Conservation (phyloP, 1,284 basidiomycete species). For the Cryptococcus sp. region DNA sequence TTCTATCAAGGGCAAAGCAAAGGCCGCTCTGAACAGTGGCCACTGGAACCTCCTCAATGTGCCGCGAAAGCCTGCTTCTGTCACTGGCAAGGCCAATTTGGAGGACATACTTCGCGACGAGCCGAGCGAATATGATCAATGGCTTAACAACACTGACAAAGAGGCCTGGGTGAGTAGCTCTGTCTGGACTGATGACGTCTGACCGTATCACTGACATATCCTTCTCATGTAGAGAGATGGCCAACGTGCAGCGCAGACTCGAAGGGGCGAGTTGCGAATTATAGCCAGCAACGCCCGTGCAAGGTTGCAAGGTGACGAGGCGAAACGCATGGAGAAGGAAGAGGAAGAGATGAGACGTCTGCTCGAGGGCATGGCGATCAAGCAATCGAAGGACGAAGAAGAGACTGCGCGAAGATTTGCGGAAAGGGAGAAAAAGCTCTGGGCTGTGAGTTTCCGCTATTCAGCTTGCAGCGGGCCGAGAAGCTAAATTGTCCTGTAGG, state of each 20-base stretch:
- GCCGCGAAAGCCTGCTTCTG: constrained; percentile 5
- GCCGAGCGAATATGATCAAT: constrained; percentile 30
- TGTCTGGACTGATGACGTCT: too few species aligned
- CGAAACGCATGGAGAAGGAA: constrained; percentile 21
- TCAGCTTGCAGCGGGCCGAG: background rate
- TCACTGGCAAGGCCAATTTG: constrained; percentile 1
- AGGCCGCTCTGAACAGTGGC: background rate
- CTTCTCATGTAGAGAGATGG: constrained; percentile 22
- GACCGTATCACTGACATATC: background rate
- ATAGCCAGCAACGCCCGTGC: constrained; percentile 27
- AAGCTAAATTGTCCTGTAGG: constrained; percentile 15
- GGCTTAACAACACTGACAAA: constrained; percentile 38
- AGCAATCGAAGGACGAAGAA: constrained; percentile 35
- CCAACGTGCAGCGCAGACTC: constrained; percentile 21
- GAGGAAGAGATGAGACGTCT: constrained; percentile 37
- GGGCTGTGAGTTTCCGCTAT: constrained; percentile 36
- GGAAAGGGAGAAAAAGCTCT: constrained; percentile 40
- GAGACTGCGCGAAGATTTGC: constrained; percentile 31
- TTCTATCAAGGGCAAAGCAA: background rate
- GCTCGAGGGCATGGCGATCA: constrained; percentile 38
- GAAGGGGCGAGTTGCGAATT: constrained; percentile 20
- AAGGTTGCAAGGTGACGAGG: constrained; percentile 18
- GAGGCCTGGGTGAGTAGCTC: constrained; percentile 33
- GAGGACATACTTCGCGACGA: constrained; percentile 26
- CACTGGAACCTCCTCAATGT: constrained; percentile 3